Percentiles rank a stretch among this genome's conserved stretches.
phyloP scores from a whole-genome alignment of 192 early-diverging fungal species.

The Ambispora gerdemannii region DNA sequence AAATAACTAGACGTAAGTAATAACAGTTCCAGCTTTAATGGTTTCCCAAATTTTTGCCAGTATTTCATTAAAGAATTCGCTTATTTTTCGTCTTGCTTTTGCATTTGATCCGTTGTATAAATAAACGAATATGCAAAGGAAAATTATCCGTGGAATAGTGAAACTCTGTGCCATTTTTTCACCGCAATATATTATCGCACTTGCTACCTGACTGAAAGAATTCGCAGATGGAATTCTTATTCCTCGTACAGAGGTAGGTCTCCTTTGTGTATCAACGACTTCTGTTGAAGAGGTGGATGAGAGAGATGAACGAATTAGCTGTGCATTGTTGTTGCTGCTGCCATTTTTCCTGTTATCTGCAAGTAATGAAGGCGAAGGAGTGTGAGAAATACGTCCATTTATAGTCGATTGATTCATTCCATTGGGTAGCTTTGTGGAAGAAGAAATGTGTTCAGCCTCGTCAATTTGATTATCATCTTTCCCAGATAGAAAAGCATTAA shows the following conservation, averaged over 20 bases:
- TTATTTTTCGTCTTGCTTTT: slow-evolving; percentile 6
- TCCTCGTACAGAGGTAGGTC: neutral
- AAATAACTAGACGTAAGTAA: slow-evolving; percentile 1
- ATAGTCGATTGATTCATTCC: neutral
- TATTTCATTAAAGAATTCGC: neutral
- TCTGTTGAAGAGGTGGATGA: neutral
- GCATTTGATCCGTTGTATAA: neutral
- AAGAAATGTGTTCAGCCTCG: neutral
- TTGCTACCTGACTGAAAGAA: neutral
- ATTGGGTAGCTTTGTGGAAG: neutral
- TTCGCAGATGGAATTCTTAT: slow-evolving; percentile 1
- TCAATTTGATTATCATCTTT: too few species aligned
- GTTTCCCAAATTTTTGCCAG: slow-evolving; percentile 19
- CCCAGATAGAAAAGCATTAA: too few species aligned
- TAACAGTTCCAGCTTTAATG: slow-evolving; percentile 13
- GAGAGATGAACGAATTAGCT: neutral
- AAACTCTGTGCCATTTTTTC: neutral
- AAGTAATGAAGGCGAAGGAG: neutral
- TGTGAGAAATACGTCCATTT: neutral
- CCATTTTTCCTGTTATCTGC: neutral
- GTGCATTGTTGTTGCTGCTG: slow-evolving; percentile 5
- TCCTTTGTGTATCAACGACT: neutral
- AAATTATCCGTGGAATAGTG: neutral
- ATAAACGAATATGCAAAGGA: slow-evolving; percentile 6
- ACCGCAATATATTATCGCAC: neutral